phyloP scores from a whole-genome alignment of 176 grass and related monocot genomes.

The Bolboschoenus planiculmis region DNA sequence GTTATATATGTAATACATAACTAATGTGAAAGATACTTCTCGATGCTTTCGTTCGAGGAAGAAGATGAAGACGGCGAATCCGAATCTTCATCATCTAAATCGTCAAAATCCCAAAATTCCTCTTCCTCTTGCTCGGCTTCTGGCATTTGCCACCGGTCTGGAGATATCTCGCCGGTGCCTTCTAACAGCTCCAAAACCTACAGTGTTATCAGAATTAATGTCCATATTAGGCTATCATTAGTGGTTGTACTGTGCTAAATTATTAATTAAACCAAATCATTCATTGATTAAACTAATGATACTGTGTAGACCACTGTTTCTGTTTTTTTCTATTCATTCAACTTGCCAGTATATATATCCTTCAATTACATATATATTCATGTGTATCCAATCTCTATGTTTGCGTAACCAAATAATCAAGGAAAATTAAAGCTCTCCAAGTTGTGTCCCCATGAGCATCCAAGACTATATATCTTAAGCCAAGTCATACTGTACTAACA shows the following conservation, averaged over 20 bases:
- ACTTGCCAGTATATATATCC: too few species aligned
- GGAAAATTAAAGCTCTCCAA: background rate
- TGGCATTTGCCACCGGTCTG: constrained; percentile 22
- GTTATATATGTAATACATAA: background rate
- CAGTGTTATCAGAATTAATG: constrained; percentile 3
- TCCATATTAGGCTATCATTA: background rate
- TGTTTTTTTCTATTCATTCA: constrained; percentile 6
- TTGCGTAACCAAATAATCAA: background rate
- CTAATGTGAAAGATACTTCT: background rate
- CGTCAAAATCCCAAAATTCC: constrained; percentile 26
- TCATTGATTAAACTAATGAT: constrained; percentile 8
- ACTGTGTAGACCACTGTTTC: background rate
- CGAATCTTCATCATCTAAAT: constrained; percentile 24
- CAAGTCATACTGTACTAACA: background rate
- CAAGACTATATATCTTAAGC: background rate
- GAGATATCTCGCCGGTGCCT: background rate
- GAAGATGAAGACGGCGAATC: constrained; percentile 16
- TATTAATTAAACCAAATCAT: constrained; percentile 13
- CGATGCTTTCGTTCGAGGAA: constrained; percentile 17
- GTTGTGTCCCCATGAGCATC: background rate
- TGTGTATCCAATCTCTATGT: background rate
- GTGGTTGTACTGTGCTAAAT: background rate
- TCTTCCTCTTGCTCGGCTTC: constrained; percentile 24
- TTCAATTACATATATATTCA: too few species aligned
- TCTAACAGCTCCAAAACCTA: constrained; percentile 33